These are phyloP conservation scores for Solanum ossicruentum DNA, from an alignment of 257 asterid genomes.

Conservation along the genomic window DNA sequence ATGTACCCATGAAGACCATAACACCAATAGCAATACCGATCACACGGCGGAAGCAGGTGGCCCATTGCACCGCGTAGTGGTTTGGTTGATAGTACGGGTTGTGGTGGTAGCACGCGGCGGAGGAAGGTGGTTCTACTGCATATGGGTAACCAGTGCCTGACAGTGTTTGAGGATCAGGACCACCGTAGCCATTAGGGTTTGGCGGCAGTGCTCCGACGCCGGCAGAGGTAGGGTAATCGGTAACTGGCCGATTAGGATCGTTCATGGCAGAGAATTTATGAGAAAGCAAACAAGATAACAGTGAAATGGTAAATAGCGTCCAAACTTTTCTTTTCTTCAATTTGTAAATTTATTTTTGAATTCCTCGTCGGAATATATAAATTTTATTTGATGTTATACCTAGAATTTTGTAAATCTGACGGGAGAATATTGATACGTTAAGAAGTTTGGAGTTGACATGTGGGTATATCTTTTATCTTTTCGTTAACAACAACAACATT, in stretches of 20 bases:
- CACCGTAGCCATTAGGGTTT: slow-evolving; percentile 26
- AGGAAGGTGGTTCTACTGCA: slow-evolving; percentile 33
- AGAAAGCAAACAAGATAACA: background rate
- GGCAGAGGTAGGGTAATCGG: slow-evolving; percentile 50
- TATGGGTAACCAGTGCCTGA: slow-evolving; percentile 47
- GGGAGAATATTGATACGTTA: background rate
- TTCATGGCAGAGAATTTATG: slow-evolving; percentile 13
- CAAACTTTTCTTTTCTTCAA: background rate
- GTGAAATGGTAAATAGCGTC: background rate
- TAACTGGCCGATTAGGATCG: slow-evolving; percentile 58
- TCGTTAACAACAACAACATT: too few species aligned
- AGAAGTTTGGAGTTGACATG: background rate
- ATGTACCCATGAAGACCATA: slow-evolving; percentile 36
- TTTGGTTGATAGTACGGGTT: slow-evolving; percentile 28
- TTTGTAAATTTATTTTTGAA: background rate
- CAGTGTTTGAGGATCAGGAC: background rate
- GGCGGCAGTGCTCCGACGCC: background rate
- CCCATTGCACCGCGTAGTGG: slow-evolving; percentile 39
- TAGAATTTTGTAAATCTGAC: background rate
- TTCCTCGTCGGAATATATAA: background rate
- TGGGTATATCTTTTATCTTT: background rate
- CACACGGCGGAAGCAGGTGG: slow-evolving; percentile 63
- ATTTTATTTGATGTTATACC: background rate
- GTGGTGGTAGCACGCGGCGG: slow-evolving; percentile 16
- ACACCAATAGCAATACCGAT: slow-evolving; percentile 37